Evolutionary conservation across 2,329 filamentous ascomycete genomes (phyloP), one percentile per base, ranked within the genome.

Genomic region (Elsinoe australis): DNA sequence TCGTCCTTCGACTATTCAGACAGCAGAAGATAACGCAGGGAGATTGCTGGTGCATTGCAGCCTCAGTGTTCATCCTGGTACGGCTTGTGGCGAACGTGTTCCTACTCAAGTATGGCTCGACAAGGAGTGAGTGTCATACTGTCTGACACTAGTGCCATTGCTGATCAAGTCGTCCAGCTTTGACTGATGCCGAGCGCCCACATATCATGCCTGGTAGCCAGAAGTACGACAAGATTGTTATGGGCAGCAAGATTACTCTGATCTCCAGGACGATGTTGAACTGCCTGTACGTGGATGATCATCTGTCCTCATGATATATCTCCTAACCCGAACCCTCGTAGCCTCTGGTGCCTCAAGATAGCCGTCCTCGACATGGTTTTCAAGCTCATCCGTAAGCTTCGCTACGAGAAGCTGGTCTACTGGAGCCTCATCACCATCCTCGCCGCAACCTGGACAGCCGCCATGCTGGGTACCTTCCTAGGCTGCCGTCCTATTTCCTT

Each of bases 301-400:
- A n/a, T n/a, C n/a, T n/a, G n/a, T n/a, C n/a, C n/a, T n/a, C n/a
- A n/a, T n/a, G n/a, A n/a, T n/a, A n/a, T n/a, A n/a, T n/a, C n/a
- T n/a, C n/a, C n/a, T n/a, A n/a, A n/a, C n/a, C n/a, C n/a, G n/a
- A n/a, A n/a, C n/a, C n/a, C n/a, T n/a, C n/a, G n/a, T n/a, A n/a
- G n/a, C n/a, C n/a, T 36, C 10, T 36, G 34, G 34, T 36, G 17
- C 10, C 34, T 36, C 15, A 36, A 36, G 18, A 36, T 36, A 19
- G 34, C 34, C 9, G 18, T 36, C 3, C 34, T 36, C 34, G 34
- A 36, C 34, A 21, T 36, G 34, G 34, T 36, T 8, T 17, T 18
- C 34, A 36, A 36, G 34, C 34, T 36, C 17, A 36, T 36, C 17
- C 34, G 34, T 19, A 36, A 36, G 34, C 34, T 36, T 4, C 34